Conservation (phyloP, 345 rosid species). For the Zanthoxylum bungeanum region DNA sequence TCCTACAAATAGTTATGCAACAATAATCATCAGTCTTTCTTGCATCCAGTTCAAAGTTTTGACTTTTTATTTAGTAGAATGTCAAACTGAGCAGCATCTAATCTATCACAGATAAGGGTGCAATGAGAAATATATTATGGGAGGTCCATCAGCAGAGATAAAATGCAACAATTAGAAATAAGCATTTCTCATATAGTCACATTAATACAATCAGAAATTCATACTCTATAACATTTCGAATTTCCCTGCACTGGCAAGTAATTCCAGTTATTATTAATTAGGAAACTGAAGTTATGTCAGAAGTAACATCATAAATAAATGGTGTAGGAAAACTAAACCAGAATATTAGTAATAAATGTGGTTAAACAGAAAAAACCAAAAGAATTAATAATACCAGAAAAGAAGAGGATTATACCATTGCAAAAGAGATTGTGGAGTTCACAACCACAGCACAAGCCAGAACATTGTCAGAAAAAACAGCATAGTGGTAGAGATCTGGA, state of each 20-base stretch:
- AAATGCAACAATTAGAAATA: not conserved
- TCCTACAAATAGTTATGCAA: constrained; percentile 42
- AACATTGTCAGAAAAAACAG: constrained; percentile 82
- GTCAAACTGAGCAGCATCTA: not conserved
- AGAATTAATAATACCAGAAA: not conserved
- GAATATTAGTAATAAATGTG: not conserved
- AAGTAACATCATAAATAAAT: not conserved
- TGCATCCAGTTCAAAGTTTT: not conserved
- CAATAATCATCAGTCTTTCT: constrained; percentile 4
- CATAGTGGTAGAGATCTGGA: constrained; percentile 65
- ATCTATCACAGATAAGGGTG: not conserved
- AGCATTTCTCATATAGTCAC: not conserved
- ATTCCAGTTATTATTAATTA: not conserved
- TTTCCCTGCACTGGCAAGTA: not conserved
- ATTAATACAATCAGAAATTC: not conserved
- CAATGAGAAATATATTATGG: not conserved
- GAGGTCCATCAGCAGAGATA: not conserved
- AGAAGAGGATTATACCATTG: constrained; percentile 48
- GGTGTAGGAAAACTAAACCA: not conserved
- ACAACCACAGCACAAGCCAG: constrained; percentile 87
- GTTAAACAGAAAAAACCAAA: not conserved
- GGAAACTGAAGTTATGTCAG: not conserved
- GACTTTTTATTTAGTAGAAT: not conserved
- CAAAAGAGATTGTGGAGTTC: constrained; percentile 65
- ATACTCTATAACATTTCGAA: not conserved